Evolutionary conservation across 148 eudicot species (phyloP).

Genomic region (Gaultheria prostrata): DNA sequence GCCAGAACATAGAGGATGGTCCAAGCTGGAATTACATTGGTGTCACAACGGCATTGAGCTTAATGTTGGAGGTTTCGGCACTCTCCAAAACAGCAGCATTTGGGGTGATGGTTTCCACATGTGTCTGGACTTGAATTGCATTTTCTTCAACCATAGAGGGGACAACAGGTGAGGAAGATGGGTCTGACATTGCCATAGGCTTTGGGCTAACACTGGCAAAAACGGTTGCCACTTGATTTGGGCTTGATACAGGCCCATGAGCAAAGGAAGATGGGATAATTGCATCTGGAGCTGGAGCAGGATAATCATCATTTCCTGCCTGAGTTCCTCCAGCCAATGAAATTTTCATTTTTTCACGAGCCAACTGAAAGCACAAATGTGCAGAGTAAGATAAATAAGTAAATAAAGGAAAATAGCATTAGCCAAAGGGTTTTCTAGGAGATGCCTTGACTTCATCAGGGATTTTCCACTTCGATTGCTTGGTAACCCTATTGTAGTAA

Average conservation of each 20-base stretch:
- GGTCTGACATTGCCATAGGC: slow-evolving; percentile 29
- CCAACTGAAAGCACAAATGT: slow-evolving; percentile 48
- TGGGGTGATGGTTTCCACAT: slow-evolving; percentile 32
- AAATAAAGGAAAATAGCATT: not conserved
- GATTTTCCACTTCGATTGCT: slow-evolving; percentile 82
- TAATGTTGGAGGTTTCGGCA: slow-evolving; percentile 24
- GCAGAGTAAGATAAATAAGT: slow-evolving; percentile 11
- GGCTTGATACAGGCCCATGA: slow-evolving; percentile 42
- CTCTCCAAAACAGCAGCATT: slow-evolving; percentile 31
- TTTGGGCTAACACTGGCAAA: slow-evolving; percentile 34
- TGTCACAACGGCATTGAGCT: slow-evolving; percentile 27
- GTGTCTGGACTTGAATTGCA: slow-evolving; percentile 33
- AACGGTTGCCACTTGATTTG: slow-evolving; percentile 44
- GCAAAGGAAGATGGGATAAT: slow-evolving; percentile 26
- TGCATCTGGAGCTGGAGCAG: slow-evolving; percentile 29
- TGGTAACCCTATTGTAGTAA: slow-evolving; percentile 74
- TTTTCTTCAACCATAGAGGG: slow-evolving; percentile 30
- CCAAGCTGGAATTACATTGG: slow-evolving; percentile 37
- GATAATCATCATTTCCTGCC: slow-evolving; percentile 28
- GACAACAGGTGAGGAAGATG: slow-evolving; percentile 27
- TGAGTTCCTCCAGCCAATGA: slow-evolving; percentile 30
- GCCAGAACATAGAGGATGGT: slow-evolving; percentile 5
- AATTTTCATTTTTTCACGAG: slow-evolving; percentile 59
- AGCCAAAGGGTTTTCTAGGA: not conserved
- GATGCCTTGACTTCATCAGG: slow-evolving; percentile 86